Conservation (phyloP, 495 filamentous ascomycete species). For the Xylaria telfairii region DNA sequence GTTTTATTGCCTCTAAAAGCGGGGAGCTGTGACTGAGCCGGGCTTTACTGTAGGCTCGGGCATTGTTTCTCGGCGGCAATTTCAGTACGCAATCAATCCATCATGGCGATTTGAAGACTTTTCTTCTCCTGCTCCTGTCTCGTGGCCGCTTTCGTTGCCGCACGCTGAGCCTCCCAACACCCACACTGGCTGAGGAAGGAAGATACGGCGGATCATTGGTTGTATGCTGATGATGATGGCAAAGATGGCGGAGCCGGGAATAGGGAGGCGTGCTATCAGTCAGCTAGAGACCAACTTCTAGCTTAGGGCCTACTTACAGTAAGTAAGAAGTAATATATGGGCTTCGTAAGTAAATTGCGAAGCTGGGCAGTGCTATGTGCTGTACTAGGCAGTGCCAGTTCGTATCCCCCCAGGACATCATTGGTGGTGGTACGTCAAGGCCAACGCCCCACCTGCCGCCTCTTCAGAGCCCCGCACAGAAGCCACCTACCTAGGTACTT, state of each 20-base stretch:
- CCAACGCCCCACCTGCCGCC: neutral
- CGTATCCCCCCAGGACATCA: neutral
- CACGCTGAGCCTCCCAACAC: neutral
- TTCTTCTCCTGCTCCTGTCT: neutral
- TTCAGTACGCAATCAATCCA: constrained; percentile 1
- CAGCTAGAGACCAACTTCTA: neutral
- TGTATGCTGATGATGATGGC: neutral
- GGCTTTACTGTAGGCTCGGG: too few relatives aligned
- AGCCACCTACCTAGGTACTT: neutral
- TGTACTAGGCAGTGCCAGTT: neutral
- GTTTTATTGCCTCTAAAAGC: constrained; percentile 22
- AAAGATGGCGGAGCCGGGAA: constrained; percentile 2
- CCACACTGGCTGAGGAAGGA: constrained; percentile 3
- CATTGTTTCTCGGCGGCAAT: neutral
- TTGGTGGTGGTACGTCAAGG: constrained; percentile 5
- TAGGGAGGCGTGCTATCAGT: neutral
- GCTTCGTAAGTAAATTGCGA: constrained; percentile 1
- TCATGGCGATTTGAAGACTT: constrained; percentile 4
- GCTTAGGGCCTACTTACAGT: neutral
- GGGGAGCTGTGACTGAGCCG: constrained; percentile 8
- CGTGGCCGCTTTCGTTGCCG: neutral
- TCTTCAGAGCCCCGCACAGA: neutral
- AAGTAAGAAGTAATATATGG: too few relatives aligned
- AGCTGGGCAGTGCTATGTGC: neutral
- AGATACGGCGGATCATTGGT: constrained; percentile 4